Evolutionary conservation across 169 alveolate genomes (phyloP).

Genomic region (Babesia bovis): DNA sequence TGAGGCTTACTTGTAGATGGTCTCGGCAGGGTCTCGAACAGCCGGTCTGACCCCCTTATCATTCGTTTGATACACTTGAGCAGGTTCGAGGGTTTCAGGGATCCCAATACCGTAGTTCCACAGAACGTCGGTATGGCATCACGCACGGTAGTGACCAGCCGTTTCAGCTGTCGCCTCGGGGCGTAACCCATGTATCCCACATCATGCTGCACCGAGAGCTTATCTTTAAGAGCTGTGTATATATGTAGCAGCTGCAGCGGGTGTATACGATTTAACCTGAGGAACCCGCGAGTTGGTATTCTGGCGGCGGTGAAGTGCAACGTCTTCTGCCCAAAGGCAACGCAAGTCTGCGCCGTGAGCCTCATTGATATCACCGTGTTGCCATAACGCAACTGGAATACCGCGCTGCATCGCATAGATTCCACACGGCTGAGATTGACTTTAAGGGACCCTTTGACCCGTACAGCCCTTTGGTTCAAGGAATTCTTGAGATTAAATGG

Average conservation of each 20-base stretch:
- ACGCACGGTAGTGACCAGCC: not conserved
- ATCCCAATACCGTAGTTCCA: not conserved
- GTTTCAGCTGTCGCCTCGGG: not conserved
- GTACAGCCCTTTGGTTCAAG: slow-evolving; percentile 1
- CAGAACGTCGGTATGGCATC: not conserved
- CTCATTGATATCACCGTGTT: slow-evolving; percentile 19
- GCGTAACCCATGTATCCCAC: not conserved
- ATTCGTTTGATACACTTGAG: not conserved
- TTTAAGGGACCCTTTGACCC: slow-evolving; percentile 37
- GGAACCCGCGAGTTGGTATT: slow-evolving; percentile 22
- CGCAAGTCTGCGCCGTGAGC: slow-evolving; percentile 54
- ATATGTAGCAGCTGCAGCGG: slow-evolving; percentile 3
- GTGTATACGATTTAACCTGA: not conserved
- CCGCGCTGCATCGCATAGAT: slow-evolving; percentile 38
- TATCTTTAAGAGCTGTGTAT: slow-evolving; percentile 13
- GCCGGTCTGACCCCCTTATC: not conserved
- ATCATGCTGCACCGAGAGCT: slow-evolving; percentile 20
- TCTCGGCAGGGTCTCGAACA: not conserved
- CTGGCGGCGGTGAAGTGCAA: slow-evolving; percentile 42
- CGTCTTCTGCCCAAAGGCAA: slow-evolving; percentile 58
- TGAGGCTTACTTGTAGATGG: not conserved
- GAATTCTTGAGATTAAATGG: not conserved
- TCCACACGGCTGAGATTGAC: slow-evolving; percentile 57
- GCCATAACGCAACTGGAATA: slow-evolving; percentile 35
- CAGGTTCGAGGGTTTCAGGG: not conserved